Percentiles rank a stretch among this genome's conserved stretches.
Conservation (phyloP, 352 stramenopile species). For the Globisporangium paroecandrum region DNA sequence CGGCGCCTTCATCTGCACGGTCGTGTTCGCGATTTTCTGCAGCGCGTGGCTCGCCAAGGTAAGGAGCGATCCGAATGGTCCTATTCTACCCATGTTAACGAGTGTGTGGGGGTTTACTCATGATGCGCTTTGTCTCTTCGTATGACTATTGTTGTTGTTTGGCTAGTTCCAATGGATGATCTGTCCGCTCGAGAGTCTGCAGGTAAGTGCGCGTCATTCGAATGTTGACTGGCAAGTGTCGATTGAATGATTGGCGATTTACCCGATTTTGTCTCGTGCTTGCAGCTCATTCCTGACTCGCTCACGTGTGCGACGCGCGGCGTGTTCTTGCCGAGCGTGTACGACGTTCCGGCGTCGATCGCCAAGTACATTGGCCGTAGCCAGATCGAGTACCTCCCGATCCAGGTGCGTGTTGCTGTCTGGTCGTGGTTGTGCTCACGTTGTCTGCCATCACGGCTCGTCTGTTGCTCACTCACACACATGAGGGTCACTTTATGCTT, state of each 20-base stretch:
- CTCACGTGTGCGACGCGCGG: slow-evolving; percentile 58
- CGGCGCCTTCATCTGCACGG: slow-evolving; percentile 94
- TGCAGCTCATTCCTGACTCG: slow-evolving; percentile 62
- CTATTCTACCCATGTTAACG: not conserved
- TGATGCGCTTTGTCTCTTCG: not conserved
- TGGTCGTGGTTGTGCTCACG: not conserved
- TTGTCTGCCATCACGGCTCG: not conserved
- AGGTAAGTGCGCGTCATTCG: not conserved
- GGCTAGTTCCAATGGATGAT: slow-evolving; percentile 90
- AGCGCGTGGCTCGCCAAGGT: slow-evolving; percentile 83
- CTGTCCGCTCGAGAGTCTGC: slow-evolving; percentile 85
- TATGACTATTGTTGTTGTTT: not conserved
- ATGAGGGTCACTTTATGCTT: slow-evolving; percentile 15
- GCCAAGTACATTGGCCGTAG: slow-evolving; percentile 71
- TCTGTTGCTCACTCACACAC: not conserved
- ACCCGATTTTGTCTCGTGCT: not conserved
- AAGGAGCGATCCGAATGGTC: not conserved
- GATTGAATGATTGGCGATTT: not conserved
- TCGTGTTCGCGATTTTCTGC: slow-evolving; percentile 93
- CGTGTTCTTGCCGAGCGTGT: slow-evolving; percentile 59
- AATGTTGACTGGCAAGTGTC: not conserved
- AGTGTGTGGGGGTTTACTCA: not conserved
- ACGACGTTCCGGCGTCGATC: slow-evolving; percentile 72
- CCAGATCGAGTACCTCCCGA: slow-evolving; percentile 83
- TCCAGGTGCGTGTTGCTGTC: slow-evolving; percentile 44